A percentile compares a stretch with the other conserved stretches of the same genome.
Evolutionary conservation across 768 basidiomycete species (phyloP).

Genomic region (Boletus subparvulus): DNA sequence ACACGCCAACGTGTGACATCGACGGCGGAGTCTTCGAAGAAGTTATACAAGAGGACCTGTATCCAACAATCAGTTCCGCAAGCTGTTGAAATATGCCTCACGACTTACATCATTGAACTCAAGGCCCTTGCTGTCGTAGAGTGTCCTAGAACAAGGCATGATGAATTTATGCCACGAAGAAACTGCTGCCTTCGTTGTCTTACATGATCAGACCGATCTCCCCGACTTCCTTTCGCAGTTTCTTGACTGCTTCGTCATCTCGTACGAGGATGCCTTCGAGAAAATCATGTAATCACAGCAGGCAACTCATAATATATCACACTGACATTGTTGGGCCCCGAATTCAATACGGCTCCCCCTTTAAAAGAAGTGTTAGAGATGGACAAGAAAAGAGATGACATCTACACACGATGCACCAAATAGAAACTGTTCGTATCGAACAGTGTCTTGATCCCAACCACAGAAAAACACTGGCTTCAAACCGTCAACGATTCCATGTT

Average conservation of each 20-base stretch:
- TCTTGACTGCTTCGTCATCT: constrained; percentile 49
- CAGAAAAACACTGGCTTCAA: constrained; percentile 58
- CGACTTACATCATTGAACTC: constrained; percentile 23
- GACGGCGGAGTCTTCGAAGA: constrained; percentile 63
- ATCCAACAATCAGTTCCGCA: background rate
- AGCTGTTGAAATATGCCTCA: background rate
- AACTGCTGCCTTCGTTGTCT: constrained; percentile 6
- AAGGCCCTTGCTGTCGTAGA: constrained; percentile 35
- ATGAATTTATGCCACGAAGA: background rate
- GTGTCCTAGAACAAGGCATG: constrained; percentile 21
- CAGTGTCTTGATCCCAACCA: constrained; percentile 44
- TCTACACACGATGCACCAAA: constrained; percentile 45
- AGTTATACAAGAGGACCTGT: constrained; percentile 72
- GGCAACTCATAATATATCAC: background rate
- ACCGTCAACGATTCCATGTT: constrained; percentile 55
- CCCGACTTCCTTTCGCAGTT: constrained; percentile 51
- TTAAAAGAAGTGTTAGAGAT: constrained; percentile 10
- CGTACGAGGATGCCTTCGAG: constrained; percentile 66
- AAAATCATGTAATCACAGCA: background rate
- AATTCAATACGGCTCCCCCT: constrained; percentile 55
- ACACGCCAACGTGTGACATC: constrained; percentile 59
- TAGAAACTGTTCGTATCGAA: constrained; percentile 55
- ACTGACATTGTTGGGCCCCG: constrained; percentile 63
- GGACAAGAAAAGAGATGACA: background rate
- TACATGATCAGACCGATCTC: constrained; percentile 61